Evolutionary conservation across 176 grass and related monocot genomes (phyloP).

Genomic region (Musa beccarii): DNA sequence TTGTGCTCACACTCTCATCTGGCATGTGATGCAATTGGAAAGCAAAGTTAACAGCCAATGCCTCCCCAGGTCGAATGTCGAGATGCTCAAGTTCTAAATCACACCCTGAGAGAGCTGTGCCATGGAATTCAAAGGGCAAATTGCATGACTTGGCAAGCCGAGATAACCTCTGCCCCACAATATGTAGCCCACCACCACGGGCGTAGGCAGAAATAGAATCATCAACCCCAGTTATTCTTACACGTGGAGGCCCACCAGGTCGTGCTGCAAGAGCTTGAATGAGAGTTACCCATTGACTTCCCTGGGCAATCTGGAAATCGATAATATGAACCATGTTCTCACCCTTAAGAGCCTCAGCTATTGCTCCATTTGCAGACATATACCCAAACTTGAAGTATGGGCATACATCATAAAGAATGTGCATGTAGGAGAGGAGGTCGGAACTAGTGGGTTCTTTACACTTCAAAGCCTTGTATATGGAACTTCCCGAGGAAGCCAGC

Average conservation of each 20-base stretch:
- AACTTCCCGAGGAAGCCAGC: not conserved
- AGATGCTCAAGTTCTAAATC: not conserved
- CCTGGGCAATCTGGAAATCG: not conserved
- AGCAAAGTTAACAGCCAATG: not conserved
- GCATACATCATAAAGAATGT: not conserved
- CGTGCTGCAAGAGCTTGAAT: not conserved
- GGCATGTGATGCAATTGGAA: not conserved
- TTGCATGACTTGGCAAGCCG: not conserved
- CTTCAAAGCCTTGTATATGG: not conserved
- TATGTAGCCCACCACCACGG: not conserved
- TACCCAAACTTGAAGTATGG: slow-evolving; percentile 4
- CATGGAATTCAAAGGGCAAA: not conserved
- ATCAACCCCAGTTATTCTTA: not conserved
- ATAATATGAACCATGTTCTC: not conserved
- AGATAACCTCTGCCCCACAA: not conserved
- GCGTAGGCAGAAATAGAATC: not conserved
- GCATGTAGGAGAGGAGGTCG: not conserved
- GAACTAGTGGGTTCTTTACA: not conserved
- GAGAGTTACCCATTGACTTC: not conserved
- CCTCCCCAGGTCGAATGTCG: not conserved
- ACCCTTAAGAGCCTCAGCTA: not conserved
- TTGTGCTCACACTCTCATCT: not conserved
- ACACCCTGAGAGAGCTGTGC: not conserved
- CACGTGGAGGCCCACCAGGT: not conserved
- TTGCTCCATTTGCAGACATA: not conserved